Percentiles rank a stretch among this genome's conserved stretches.
These are phyloP conservation scores for Peterozyma xylosa DNA, from an alignment of 805 yeast species.

Conservation along the genomic window DNA sequence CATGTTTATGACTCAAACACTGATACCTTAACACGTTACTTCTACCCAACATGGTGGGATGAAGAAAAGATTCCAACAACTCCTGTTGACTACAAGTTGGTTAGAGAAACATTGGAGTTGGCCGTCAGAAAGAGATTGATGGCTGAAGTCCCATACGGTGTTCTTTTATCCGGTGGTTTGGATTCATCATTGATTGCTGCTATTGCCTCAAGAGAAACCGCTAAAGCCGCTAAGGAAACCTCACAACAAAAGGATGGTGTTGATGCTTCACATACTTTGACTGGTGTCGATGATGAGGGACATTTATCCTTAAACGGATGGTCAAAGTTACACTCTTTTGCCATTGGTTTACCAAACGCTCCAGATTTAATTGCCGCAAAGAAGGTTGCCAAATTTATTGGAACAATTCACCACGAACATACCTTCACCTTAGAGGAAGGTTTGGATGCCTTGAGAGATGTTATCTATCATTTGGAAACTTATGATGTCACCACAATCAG, in stretches of 20 bases:
- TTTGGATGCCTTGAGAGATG: conserved; percentile 90
- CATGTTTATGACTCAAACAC: conserved; percentile 91
- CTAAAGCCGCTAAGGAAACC: conserved; percentile 55
- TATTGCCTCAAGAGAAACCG: conserved; percentile 94
- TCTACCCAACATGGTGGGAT: conserved; percentile 93
- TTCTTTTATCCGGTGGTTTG: conserved; percentile 91
- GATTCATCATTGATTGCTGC: conserved; percentile 96
- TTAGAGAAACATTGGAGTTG: conserved; percentile 80
- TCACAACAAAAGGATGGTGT: conserved; percentile 37
- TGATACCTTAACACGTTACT: conserved; percentile 81
- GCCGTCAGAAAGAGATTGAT: conserved; percentile 98
- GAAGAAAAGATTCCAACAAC: conserved; percentile 64
- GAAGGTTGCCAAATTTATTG: conserved; percentile 93
- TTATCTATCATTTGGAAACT: conserved; percentile 92
- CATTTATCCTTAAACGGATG: conserved; percentile 71
- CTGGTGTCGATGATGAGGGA: conserved; percentile 91
- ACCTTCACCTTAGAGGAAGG: conserved; percentile 97
- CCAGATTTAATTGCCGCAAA: conserved; percentile 96
- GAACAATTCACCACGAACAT: conserved; percentile 96
- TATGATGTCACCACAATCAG: conserved; percentile 98
- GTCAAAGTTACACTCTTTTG: conserved; percentile 86
- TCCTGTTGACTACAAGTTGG: conserved; percentile 62
- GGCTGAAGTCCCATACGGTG: conserved; percentile 99
- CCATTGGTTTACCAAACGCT: conserved; percentile 95
- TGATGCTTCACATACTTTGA: conserved; percentile 62